These are phyloP conservation scores for Chaetomium tenue DNA, from an alignment of 495 filamentous ascomycete genomes.

Conservation along the genomic window DNA sequence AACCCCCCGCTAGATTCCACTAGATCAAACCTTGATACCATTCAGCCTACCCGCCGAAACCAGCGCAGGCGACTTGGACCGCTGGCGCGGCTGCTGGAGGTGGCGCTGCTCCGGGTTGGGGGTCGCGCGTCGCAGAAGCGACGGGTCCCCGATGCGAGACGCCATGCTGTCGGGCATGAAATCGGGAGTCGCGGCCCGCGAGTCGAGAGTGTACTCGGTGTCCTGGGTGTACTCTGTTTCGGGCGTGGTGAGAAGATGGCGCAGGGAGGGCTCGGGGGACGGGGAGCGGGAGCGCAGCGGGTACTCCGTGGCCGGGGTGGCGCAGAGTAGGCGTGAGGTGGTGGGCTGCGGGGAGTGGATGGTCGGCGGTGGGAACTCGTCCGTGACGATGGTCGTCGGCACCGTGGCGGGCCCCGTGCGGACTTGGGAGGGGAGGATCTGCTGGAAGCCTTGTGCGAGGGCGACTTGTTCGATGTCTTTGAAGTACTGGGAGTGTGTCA, in stretches of 20 bases:
- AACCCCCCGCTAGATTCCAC: not conserved
- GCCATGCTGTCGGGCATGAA: slow-evolving; percentile 68
- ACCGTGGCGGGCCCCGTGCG: slow-evolving; percentile 38
- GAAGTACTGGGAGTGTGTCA: slow-evolving; percentile 54
- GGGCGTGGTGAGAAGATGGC: slow-evolving; percentile 40
- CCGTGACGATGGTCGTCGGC: slow-evolving; percentile 9
- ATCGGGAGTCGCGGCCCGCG: slow-evolving; percentile 48
- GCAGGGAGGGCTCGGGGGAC: slow-evolving; percentile 37
- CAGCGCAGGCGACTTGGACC: not conserved
- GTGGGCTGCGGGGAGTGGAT: slow-evolving; percentile 48
- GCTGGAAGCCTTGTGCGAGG: slow-evolving; percentile 55
- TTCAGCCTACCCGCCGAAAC: not conserved
- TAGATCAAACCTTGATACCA: not conserved
- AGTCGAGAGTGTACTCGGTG: slow-evolving; percentile 48
- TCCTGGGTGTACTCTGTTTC: slow-evolving; percentile 48
- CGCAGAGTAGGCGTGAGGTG: slow-evolving; percentile 46
- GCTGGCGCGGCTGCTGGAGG: not conserved
- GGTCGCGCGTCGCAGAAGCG: slow-evolving; percentile 44
- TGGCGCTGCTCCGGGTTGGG: slow-evolving; percentile 36
- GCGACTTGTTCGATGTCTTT: slow-evolving; percentile 65
- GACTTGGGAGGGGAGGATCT: slow-evolving; percentile 54
- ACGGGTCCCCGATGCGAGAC: slow-evolving; percentile 58
- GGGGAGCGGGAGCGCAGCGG: slow-evolving; percentile 49
- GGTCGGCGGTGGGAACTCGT: slow-evolving; percentile 34
- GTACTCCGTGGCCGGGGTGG: slow-evolving; percentile 50